Evolutionary conservation across 208 protist genomes (phyloP).

Genomic region (Willaertia magna): DNA sequence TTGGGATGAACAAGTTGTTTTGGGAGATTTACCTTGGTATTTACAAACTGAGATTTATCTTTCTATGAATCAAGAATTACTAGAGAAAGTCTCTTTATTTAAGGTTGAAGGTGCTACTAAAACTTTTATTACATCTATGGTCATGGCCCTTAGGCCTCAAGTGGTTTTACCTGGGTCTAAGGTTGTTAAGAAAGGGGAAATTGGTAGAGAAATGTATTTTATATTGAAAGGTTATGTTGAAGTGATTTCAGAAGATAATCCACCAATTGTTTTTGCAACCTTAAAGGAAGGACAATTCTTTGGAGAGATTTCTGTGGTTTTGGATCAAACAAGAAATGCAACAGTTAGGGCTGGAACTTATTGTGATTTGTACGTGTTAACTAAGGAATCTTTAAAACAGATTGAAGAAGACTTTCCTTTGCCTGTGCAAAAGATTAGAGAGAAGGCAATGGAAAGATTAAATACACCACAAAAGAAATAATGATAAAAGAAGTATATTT

Average conservation of each 20-base stretch:
- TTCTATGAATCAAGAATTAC: conserved; percentile 1
- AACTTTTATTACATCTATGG: conserved; percentile 17
- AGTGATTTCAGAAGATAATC: conserved; percentile 13
- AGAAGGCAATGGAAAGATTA: conserved; percentile 18
- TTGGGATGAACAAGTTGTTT: conserved; percentile 15
- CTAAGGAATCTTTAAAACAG: conserved; percentile 13
- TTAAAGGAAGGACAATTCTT: conserved; percentile 7
- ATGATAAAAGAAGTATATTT: too few relatives aligned
- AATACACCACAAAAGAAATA: not conserved
- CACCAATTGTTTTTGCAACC: not conserved
- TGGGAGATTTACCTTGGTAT: conserved; percentile 21
- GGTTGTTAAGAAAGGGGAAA: conserved; percentile 9
- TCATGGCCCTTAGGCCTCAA: conserved; percentile 12
- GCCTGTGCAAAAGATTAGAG: conserved; percentile 15
- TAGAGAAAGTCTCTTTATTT: conserved; percentile 10
- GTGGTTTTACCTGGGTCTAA: conserved; percentile 11
- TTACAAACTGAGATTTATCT: conserved; percentile 18
- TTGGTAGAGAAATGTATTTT: conserved; percentile 15
- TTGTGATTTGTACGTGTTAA: conserved; percentile 6
- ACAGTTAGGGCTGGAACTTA: conserved; percentile 2
- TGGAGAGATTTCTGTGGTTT: conserved; percentile 2
- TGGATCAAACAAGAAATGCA: conserved; percentile 9
- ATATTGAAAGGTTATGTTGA: conserved; percentile 10
- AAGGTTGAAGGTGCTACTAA: conserved; percentile 12
- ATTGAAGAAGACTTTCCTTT: conserved; percentile 21